Evolutionary conservation across 768 basidiomycete species (phyloP).

Genomic region (Mycena epipterygia): DNA sequence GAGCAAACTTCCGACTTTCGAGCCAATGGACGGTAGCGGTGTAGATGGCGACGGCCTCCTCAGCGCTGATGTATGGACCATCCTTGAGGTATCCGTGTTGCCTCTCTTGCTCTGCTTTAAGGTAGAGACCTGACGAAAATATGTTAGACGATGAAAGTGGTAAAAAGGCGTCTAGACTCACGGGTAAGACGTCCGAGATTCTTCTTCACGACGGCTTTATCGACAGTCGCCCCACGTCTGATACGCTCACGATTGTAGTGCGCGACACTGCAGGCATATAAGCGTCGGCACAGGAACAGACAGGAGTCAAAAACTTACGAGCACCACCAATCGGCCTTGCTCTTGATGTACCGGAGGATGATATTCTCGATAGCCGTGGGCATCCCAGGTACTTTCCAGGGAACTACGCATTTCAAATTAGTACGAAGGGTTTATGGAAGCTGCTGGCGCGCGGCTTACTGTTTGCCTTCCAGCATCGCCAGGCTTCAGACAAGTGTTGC

Average conservation of each 20-base stretch:
- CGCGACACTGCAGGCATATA: constrained; percentile 71
- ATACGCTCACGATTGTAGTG: constrained; percentile 99
- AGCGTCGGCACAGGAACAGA: neutral
- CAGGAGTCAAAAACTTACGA: constrained; percentile 63
- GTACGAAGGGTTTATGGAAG: neutral
- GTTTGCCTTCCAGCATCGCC: constrained; percentile 98
- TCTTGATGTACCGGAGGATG: constrained; percentile 98
- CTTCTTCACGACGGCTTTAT: constrained; percentile 99
- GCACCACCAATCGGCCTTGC: constrained; percentile 99
- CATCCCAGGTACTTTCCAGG: constrained; percentile 99
- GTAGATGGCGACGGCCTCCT: constrained; percentile 99
- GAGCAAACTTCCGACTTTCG: constrained; percentile 97
- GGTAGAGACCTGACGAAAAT: constrained; percentile 74
- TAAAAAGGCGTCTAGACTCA: constrained; percentile 46
- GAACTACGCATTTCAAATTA: constrained; percentile 66
- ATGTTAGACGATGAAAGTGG: constrained; percentile 21
- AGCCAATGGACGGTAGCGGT: constrained; percentile 99
- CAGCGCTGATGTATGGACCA: constrained; percentile 98
- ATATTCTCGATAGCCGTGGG: constrained; percentile 99
- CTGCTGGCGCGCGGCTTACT: constrained; percentile 57
- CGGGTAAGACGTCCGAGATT: constrained; percentile 98
- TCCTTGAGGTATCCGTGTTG: constrained; percentile 99
- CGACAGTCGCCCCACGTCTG: constrained; percentile 95
- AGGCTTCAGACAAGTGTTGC: constrained; percentile 98
- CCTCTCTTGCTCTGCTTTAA: constrained; percentile 99